phyloP scores from a whole-genome alignment of 306 rosid species.

The Citrullus mucosospermus region DNA sequence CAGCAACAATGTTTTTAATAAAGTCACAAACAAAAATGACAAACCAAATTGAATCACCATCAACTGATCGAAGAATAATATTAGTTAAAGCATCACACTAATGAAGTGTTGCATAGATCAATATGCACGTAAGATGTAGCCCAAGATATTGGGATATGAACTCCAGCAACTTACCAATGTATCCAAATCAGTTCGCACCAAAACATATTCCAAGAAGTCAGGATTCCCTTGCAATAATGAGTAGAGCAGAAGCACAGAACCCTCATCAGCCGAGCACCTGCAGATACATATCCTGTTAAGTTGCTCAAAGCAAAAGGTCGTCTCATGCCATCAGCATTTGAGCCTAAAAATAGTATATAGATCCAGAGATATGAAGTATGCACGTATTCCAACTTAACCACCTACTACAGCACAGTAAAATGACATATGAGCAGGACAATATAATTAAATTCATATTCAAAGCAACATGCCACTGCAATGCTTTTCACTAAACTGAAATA shows the following conservation, averaged over 20 bases:
- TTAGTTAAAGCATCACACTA: neutral
- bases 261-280: constrained; percentile 91
- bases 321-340: neutral
- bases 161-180: constrained; percentile 61
- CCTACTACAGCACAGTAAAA: neutral
- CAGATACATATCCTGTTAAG: constrained; percentile 13
- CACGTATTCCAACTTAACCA: neutral
- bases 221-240: constrained; percentile 90
- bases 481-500: neutral
- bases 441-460: neutral
- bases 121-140: neutral
- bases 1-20: neutral
- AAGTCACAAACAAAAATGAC: neutral
- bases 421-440: neutral
- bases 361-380: neutral
- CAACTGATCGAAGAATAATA: neutral
- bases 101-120: neutral
- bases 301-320: neutral
- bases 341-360: neutral
- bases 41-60: neutral
- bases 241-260: constrained; percentile 86
- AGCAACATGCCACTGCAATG: neutral
- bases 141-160: constrained; percentile 14
- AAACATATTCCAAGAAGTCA: constrained; percentile 84
- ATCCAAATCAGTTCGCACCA: constrained; percentile 98